A percentile compares a stretch with the other conserved stretches of the same genome.
Conservation (phyloP, 2,329 filamentous ascomycete species). For the Beauveria sp. region DNA sequence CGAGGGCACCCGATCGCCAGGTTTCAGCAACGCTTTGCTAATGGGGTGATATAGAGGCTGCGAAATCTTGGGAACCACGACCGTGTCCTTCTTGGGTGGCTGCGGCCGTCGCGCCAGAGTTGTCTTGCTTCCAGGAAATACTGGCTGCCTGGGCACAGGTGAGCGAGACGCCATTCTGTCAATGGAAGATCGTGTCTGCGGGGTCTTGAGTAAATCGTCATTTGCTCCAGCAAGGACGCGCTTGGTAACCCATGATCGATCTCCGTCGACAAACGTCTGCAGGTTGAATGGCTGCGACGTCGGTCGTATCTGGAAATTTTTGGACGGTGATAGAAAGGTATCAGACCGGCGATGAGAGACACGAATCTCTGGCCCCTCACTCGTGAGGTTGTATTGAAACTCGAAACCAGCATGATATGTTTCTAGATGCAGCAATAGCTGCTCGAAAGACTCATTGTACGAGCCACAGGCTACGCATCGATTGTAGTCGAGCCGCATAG, state of each 20-base stretch:
- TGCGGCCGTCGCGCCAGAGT: slow-evolving; percentile 5
- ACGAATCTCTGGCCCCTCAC: slow-evolving; percentile 31
- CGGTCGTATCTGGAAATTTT: slow-evolving; percentile 35
- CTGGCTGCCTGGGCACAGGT: slow-evolving; percentile 8
- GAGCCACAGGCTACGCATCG: slow-evolving; percentile 45
- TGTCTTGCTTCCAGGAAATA: neutral
- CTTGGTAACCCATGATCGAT: slow-evolving; percentile 37
- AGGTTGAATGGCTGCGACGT: slow-evolving; percentile 38
- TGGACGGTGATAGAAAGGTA: slow-evolving; percentile 23
- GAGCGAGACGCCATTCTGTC: slow-evolving; percentile 20
- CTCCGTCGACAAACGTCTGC: slow-evolving; percentile 35
- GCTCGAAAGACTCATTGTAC: slow-evolving; percentile 37
- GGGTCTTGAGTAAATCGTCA: slow-evolving; percentile 17
- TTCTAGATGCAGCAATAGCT: slow-evolving; percentile 42
- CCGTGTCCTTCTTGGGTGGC: slow-evolving; percentile 20
- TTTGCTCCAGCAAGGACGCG: slow-evolving; percentile 30
- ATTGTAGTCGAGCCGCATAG: slow-evolving; percentile 39
- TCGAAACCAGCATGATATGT: slow-evolving; percentile 37
- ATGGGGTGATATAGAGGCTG: slow-evolving; percentile 51
- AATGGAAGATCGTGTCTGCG: neutral
- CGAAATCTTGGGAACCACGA: slow-evolving; percentile 40
- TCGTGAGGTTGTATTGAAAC: slow-evolving; percentile 31
- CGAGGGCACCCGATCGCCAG: slow-evolving; percentile 40
- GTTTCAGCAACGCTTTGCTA: slow-evolving; percentile 43
- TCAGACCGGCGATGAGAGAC: slow-evolving; percentile 21